Conservation (phyloP, 2,329 filamentous ascomycete species). For the Leptodontidium sp. region DNA sequence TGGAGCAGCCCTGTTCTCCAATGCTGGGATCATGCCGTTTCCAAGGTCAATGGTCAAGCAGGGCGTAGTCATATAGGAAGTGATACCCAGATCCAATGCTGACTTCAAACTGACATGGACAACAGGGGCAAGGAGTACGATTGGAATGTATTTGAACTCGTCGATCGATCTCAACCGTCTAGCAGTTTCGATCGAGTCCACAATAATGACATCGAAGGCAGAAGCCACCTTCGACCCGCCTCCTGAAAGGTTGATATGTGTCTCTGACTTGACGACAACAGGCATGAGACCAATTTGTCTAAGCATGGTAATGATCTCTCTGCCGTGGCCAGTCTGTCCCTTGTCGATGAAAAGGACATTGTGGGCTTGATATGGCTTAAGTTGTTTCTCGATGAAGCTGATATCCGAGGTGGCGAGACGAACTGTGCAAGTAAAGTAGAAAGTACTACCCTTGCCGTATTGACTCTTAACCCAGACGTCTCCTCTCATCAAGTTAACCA, state of each 20-base stretch:
- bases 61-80: constrained; percentile 98
- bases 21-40: constrained; percentile 93
- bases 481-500: constrained; percentile 96
- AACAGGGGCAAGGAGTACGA: constrained; percentile 87
- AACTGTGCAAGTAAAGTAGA: constrained; percentile 95
- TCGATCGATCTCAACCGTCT: constrained; percentile 84
- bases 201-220: constrained; percentile 91
- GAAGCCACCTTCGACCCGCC: constrained; percentile 56
- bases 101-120: constrained; percentile 94
- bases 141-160: constrained; percentile 97
- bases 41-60: constrained; percentile 93
- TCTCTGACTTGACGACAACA: constrained; percentile 83
- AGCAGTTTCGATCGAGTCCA: constrained; percentile 94
- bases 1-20: constrained; percentile 92
- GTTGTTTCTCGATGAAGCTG: constrained; percentile 79
- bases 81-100: constrained; percentile 92
- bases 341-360: constrained; percentile 96
- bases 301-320: constrained; percentile 82
- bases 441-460: constrained; percentile 89
- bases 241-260: constrained; percentile 65
- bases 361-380: constrained; percentile 90
- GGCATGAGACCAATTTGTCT: constrained; percentile 81
- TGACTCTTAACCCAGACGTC: constrained; percentile 96
- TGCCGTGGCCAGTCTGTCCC: constrained; percentile 78
- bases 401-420: constrained; percentile 84